These are phyloP conservation scores for Metschnikowia henanensis DNA, from an alignment of 805 yeast genomes.

Conservation along the genomic window DNA sequence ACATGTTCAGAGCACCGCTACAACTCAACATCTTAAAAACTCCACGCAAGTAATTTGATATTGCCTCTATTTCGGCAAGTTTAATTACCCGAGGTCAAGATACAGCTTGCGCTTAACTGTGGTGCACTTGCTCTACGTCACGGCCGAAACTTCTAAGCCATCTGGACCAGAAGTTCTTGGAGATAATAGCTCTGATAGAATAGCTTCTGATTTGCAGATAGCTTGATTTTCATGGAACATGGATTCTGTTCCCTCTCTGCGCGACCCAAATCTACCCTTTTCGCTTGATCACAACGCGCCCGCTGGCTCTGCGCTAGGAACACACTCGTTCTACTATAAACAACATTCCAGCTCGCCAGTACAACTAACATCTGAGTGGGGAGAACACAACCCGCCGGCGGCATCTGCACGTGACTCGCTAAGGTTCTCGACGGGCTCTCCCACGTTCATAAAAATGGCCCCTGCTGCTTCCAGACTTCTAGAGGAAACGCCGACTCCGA, in stretches of 20 bases:
- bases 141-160: too few relatives aligned
- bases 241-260: conserved; percentile 11
- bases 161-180: too few relatives aligned
- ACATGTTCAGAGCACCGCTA: too few relatives aligned
- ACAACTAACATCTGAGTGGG: conserved; percentile 17
- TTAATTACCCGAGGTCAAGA: too few relatives aligned
- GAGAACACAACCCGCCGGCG: conserved; percentile 4
- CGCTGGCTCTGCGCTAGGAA: background rate
- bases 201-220: too few relatives aligned
- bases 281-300: conserved; percentile 4
- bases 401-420: background rate
- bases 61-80: too few relatives aligned
- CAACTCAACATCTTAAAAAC: too few relatives aligned
- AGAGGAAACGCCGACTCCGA: conserved; percentile 11
- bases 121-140: too few relatives aligned
- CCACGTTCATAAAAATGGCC: conserved; percentile 7
- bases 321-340: conserved; percentile 11
- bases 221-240: conserved; percentile 1
- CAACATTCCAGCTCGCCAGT: conserved; percentile 9
- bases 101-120: too few relatives aligned
- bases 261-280: conserved; percentile 9
- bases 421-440: conserved; percentile 3
- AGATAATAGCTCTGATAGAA: too few relatives aligned
- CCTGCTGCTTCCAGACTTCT: conserved; percentile 1
- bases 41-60: too few relatives aligned